phyloP scores from a whole-genome alignment of 805 yeast genomes.

The Scheffersomyces coipomensis region DNA sequence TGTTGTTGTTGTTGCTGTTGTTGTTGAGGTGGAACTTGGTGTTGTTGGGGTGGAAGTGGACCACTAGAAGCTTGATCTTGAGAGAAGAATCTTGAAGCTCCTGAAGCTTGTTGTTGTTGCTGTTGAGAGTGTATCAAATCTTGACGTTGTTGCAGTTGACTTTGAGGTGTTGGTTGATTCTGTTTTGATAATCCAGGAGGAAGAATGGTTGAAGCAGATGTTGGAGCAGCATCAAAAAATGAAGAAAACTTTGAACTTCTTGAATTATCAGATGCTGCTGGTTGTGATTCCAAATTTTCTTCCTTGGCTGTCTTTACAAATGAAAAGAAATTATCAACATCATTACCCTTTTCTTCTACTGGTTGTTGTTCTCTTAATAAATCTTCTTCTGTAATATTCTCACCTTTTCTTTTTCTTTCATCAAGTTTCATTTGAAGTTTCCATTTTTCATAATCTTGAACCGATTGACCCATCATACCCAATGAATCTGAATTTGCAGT shows the following conservation, averaged over 20 bases:
- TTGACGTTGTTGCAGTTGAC: no score
- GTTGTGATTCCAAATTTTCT: constrained; percentile 1
- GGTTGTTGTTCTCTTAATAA: constrained; percentile 7
- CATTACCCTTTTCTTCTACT: constrained; percentile 28
- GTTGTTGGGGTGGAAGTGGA: neutral
- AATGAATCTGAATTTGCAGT: constrained; percentile 15
- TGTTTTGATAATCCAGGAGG: constrained; percentile 9
- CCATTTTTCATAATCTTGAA: constrained; percentile 61
- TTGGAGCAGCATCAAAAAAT: constrained; percentile 18
- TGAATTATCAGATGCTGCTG: constrained; percentile 7
- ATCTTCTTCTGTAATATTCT: constrained; percentile 14
- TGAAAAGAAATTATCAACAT: constrained; percentile 43
- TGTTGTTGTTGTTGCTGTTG: neutral
- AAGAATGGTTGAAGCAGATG: constrained; percentile 1
- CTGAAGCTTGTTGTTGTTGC: no score
- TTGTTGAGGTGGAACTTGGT: neutral
- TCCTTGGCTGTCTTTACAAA: constrained; percentile 23
- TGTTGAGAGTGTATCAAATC: no score
- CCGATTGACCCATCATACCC: constrained; percentile 46
- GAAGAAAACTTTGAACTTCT: constrained; percentile 39
- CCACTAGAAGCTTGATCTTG: constrained; percentile 4
- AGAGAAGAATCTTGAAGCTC: no score
- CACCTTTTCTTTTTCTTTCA: constrained; percentile 48
- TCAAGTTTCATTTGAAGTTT: constrained; percentile 51
- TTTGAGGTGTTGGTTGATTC: neutral